These are phyloP conservation scores for Cystoderma amianthinum DNA, from an alignment of 768 basidiomycete genomes.

Conservation along the genomic window DNA sequence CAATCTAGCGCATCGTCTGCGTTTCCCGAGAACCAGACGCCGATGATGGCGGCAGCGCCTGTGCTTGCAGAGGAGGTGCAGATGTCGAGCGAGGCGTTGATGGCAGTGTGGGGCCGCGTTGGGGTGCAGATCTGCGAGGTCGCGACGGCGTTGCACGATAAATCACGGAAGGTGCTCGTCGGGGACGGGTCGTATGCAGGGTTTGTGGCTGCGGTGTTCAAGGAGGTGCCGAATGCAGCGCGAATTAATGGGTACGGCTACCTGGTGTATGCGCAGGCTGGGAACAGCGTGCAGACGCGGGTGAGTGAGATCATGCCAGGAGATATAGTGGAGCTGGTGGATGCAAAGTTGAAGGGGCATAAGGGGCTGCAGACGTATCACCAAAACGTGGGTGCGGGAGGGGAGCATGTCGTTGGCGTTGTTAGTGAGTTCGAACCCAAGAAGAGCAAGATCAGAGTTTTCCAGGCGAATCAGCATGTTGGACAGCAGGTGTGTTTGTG, in stretches of 20 bases:
- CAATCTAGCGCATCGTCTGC: constrained; percentile 16
- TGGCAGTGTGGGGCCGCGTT: constrained; percentile 61
- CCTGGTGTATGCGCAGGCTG: constrained; percentile 69
- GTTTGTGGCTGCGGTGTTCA: constrained; percentile 63
- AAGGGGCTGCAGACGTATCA: constrained; percentile 76
- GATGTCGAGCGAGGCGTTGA: constrained; percentile 58
- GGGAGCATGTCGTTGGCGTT: constrained; percentile 56
- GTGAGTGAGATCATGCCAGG: constrained; percentile 82
- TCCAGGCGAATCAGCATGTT: constrained; percentile 84
- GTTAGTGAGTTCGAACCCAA: constrained; percentile 79
- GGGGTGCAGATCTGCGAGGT: constrained; percentile 71
- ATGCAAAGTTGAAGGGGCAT: constrained; percentile 71
- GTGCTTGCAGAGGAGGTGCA: constrained; percentile 20
- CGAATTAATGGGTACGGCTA: constrained; percentile 49
- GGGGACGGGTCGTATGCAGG: constrained; percentile 84
- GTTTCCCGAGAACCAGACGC: constrained; percentile 10
- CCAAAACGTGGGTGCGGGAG: constrained; percentile 39
- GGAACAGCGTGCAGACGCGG: constrained; percentile 58
- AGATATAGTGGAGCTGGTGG: constrained; percentile 69
- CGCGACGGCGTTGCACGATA: constrained; percentile 61
- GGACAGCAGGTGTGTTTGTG: constrained; percentile 62
- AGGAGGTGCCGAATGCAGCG: constrained; percentile 58
- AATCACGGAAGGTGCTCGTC: constrained; percentile 70
- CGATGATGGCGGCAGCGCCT: constrained; percentile 8
- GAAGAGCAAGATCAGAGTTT: constrained; percentile 80